phyloP scores from a whole-genome alignment of 139 green algal genomes.

The Astrephomene gubernaculifera region DNA sequence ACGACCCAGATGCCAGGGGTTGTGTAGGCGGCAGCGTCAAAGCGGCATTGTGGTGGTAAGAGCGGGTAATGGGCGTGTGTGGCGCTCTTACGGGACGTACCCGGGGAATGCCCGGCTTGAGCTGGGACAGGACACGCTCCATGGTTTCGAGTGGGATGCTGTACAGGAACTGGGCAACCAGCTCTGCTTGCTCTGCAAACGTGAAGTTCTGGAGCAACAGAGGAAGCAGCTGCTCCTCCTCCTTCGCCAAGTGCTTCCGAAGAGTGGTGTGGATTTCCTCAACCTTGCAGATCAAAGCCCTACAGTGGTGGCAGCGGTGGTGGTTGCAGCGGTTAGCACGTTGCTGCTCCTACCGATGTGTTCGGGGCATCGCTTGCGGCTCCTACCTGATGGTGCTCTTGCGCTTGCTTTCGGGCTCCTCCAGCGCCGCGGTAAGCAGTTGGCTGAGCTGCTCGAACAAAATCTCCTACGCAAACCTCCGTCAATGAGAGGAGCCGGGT shows the following conservation, averaged over 20 bases:
- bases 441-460: conserved; percentile 90
- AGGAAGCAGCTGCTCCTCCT: conserved; percentile 97
- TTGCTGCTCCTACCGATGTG: background rate
- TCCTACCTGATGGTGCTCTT: conserved; percentile 64
- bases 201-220: conserved; percentile 92
- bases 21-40: no score
- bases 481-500: background rate
- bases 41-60: no score
- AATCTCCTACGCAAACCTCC: conserved; percentile 61
- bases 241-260: conserved; percentile 93
- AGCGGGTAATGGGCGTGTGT: no score
- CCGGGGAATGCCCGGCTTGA: conserved; percentile 75
- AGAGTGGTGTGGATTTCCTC: conserved; percentile 91
- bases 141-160: conserved; percentile 91
- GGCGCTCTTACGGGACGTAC: background rate
- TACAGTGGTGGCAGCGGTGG: conserved; percentile 24
- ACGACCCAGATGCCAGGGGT: no score
- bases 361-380: background rate
- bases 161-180: conserved; percentile 96
- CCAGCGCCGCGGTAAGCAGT: conserved; percentile 68
- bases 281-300: conserved; percentile 74
- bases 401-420: conserved; percentile 59
- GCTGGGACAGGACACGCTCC: conserved; percentile 82
- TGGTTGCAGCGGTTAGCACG: background rate
- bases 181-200: conserved; percentile 82